These are phyloP conservation scores for Candida albicans DNA, from an alignment of 1,139 yeast genomes.

Conservation along the genomic window DNA sequence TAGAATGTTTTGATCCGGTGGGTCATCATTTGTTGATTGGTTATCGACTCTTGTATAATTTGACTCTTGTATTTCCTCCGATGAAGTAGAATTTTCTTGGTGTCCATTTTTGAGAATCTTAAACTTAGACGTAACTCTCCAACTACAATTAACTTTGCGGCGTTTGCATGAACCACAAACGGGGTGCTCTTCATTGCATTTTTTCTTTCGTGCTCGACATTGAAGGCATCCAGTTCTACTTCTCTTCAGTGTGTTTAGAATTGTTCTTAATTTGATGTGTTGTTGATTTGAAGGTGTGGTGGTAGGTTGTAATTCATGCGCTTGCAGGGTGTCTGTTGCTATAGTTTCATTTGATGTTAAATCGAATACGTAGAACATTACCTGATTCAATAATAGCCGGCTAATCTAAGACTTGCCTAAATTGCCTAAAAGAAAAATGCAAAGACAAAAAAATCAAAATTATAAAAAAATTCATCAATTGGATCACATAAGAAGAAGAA, in stretches of 20 bases:
- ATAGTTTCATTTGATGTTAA: constrained; percentile 11
- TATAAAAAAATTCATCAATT: too few relatives aligned
- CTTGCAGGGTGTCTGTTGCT: constrained; percentile 1
- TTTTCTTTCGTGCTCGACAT: constrained; percentile 22
- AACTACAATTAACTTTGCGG: constrained; percentile 22
- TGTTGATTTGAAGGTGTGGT: neutral
- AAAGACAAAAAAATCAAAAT: neutral
- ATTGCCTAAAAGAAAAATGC: neutral
- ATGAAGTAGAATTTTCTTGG: neutral
- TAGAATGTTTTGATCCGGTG: too few relatives aligned
- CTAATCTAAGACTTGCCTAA: neutral
- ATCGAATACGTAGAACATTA: constrained; percentile 11
- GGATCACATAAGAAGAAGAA: too few relatives aligned
- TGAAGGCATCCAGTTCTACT: constrained; percentile 21
- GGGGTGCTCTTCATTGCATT: constrained; percentile 31
- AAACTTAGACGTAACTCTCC: constrained; percentile 11
- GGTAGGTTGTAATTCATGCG: neutral
- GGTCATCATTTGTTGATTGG: too few relatives aligned
- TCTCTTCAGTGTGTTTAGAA: constrained; percentile 11
- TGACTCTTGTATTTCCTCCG: neutral
- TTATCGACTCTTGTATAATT: neutral
- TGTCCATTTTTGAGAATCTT: constrained; percentile 2
- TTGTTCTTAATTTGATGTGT: constrained; percentile 4
- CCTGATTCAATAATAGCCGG: neutral
- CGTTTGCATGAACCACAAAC: constrained; percentile 24